Base-by-base conservation (phyloP, 345 rosid species). In the Lepidium aucheri region DNA sequence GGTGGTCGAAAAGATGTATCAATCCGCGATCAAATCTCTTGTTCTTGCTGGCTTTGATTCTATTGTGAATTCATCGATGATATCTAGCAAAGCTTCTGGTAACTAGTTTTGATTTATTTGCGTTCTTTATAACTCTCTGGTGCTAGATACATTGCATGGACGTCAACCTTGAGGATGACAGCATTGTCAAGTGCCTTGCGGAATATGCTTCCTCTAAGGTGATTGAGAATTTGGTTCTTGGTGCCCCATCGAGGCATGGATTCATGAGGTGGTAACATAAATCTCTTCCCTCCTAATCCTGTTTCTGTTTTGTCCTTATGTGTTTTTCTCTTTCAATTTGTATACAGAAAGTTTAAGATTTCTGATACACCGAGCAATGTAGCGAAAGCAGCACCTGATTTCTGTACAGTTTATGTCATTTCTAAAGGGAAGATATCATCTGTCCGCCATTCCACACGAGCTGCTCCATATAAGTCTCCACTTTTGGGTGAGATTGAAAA, bases 1-100 rank as follows among this genome's bases (percentile, higher is more conserved):
- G 85, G 97, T 62, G 85, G 92, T 18, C 92, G 91, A 26, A 94
- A 94, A 79, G 95, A 90, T 53, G 97, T 86, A 74, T 0, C 80
- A 49, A 5, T 26, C 12, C 40, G 9, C 28, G 3, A 46, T 17
- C 16, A 39, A 2, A 56, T 26, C 13, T 9, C 60, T 72, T 42
- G 53, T 63, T 24, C 2, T 47, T 12, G 44, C 6, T 45, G 58
- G 20, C 36, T n/a, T 20, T 50, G 73, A 28, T 17, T 24, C 44
- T 32, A 3, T 10, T 13, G 7, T 12, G 10, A 54, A 11, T 6
- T 14, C 0, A 17, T 54, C n/a, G 2, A 46, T 20, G 11, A 28
- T 28, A 10, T 11, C 2, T 34, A 10, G 28, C 42, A 54, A 16
- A 54, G 28, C 59, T 17, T 34, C 28, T 43, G 5, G 15, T 35